These are phyloP conservation scores for Mycena vitilis DNA, from an alignment of 768 basidiomycete genomes.

Conservation along the genomic window DNA sequence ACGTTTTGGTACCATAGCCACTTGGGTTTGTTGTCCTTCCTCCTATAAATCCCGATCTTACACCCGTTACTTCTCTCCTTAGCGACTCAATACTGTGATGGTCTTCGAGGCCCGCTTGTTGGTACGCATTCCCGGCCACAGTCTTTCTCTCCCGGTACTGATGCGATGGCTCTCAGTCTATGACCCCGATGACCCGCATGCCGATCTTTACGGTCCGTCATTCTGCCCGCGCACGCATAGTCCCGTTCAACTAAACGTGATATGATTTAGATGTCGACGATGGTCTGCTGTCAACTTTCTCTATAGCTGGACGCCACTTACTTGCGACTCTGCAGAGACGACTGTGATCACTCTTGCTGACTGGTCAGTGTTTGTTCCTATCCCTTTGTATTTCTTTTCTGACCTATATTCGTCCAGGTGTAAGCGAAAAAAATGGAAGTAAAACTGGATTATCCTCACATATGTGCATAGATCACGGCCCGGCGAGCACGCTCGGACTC, in stretches of 20 bases:
- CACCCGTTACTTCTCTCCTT: neutral
- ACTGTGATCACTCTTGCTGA: constrained; percentile 4
- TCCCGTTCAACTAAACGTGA: neutral
- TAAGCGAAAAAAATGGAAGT: neutral
- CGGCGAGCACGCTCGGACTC: constrained; percentile 37
- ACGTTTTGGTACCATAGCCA: constrained; percentile 52
- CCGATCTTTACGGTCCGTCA: constrained; percentile 33
- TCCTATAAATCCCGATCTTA: neutral
- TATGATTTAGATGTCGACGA: constrained; percentile 17
- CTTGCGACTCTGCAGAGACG: neutral
- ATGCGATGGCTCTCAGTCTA: constrained; percentile 26
- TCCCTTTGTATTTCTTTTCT: no score
- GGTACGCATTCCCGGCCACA: neutral
- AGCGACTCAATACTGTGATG: constrained; percentile 56
- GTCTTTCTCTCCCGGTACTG: neutral
- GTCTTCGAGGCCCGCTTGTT: constrained; percentile 55
- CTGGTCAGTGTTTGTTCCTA: neutral
- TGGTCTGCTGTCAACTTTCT: neutral
- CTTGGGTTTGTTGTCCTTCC: neutral
- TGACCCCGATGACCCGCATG: constrained; percentile 47
- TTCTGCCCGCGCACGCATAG: neutral
- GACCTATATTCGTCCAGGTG: neutral
- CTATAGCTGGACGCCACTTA: no score
- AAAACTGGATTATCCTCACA: neutral
- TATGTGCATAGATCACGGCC: neutral